Base-by-base conservation (phyloP, 352 stramenopile genomes). In the Phytophthora citricola region DNA sequence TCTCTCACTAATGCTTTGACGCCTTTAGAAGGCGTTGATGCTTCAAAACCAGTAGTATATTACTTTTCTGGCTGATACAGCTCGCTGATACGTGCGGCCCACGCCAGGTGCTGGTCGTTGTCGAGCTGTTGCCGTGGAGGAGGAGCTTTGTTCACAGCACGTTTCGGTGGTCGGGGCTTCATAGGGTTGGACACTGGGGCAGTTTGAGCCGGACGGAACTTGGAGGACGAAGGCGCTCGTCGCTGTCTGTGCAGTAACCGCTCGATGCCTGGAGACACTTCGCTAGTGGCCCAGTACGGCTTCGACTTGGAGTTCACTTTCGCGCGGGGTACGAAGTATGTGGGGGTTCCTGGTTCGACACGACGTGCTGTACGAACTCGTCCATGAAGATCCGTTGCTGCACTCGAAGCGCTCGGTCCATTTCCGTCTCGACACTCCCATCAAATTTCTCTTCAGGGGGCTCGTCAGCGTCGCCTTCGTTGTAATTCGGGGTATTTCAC, bases 371-470 rank as follows among this genome's bases (percentile, higher is more conserved):
- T 52, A 87, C 64, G 34, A 91, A 77, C 26, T 90, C 77, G 41
- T 78, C 58, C 40, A 90, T 75, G 41, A 78, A 80, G 49, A 89
- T 71, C 20, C 66, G 76, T 47, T 90, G 81, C 46, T 90, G 83
- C 2, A 78, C 59, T 38, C 79, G 72, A 22, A 90, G 44, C 2
- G 77, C 83, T 11, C 69, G 60, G 0, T 47, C 58, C 57, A 57
- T 75, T 17, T 58, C 62, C 34, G 39, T 73, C 50, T 63, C 69
- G 5, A 43, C 46, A 41, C 50, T 15, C 11, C 17, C 11, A 51
- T 48, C 24, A 26, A 4, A 4, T 26, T 26, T 26, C 4, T 71
- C 50, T 5, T 17, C 55, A 36, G 57, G 31, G 5, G 40, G 40
- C 56, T 57, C 63, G 24, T 64, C 55, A 41, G 48, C 53, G 41